Percentiles rank a stretch among this genome's conserved stretches.
phyloP scores from a whole-genome alignment of 2,329 filamentous ascomycete species.

The Sclerotinia nivalis region DNA sequence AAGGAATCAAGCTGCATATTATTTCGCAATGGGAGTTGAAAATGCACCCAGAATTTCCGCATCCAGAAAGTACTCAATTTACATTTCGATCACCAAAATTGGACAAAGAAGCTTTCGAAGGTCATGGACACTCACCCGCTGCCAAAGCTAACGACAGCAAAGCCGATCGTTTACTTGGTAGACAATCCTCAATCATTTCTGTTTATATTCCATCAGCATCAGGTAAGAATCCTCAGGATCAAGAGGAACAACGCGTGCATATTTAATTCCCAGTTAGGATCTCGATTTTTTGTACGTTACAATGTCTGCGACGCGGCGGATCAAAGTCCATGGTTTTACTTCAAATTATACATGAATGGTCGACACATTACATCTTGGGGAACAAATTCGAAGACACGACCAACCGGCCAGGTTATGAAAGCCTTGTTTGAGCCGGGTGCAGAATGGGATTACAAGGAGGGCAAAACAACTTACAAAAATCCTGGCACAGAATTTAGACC shows the following conservation, averaged over 20 bases:
- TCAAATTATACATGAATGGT: slow-evolving; percentile 58
- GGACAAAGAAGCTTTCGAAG: slow-evolving; percentile 2
- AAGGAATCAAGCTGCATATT: slow-evolving; percentile 37
- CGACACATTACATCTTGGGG: slow-evolving; percentile 55
- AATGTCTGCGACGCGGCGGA: slow-evolving; percentile 41
- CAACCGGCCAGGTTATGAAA: slow-evolving; percentile 47
- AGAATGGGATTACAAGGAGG: slow-evolving; percentile 46
- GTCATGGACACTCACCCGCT: slow-evolving; percentile 22
- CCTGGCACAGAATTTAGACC: slow-evolving; percentile 51
- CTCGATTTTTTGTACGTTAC: slow-evolving; percentile 56
- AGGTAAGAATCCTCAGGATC: slow-evolving; percentile 43
- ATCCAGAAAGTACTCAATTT: slow-evolving; percentile 53
- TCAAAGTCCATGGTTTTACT: slow-evolving; percentile 50
- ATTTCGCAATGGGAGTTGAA: slow-evolving; percentile 38
- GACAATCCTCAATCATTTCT: slow-evolving; percentile 46
- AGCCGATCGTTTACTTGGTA: slow-evolving; percentile 39
- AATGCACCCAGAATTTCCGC: slow-evolving; percentile 54
- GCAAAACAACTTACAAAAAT: slow-evolving; percentile 40
- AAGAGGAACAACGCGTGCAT: neutral
- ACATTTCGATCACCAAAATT: slow-evolving; percentile 36
- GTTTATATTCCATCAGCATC: slow-evolving; percentile 59
- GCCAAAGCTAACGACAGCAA: slow-evolving; percentile 32
- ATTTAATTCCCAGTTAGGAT: slow-evolving; percentile 43
- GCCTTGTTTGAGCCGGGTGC: slow-evolving; percentile 52
- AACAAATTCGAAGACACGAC: slow-evolving; percentile 44